Base-by-base conservation (phyloP, 805 yeast genomes). In the Candida gorgasii region DNA sequence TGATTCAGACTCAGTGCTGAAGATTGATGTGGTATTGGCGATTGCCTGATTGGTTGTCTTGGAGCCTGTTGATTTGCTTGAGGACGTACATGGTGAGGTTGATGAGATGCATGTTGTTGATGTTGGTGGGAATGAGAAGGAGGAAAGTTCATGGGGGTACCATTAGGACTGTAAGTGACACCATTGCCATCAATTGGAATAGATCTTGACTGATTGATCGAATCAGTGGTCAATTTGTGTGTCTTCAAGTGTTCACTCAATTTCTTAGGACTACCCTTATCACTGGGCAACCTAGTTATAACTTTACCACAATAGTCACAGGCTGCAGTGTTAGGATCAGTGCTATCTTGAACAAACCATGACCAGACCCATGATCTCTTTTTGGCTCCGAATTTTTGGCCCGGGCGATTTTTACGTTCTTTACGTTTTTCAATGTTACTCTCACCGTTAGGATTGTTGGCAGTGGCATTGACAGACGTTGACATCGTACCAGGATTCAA, bases 361-460 rank as follows among this genome's bases (percentile, higher is more conserved):
- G 71, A 59, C 84, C 84, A 79, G 11, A 78, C 82, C 83, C 83
- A 79, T 23, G 80, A 76, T 49, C 71, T 73, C 67, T 78, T 78
- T 52, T 76, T 78, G 13, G 84, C 84, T 13, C 84, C 84, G 46
- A 76, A 76, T 50, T 70, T 73, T 49, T 73, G 79, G 6, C 81
- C 81, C 1, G 80, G 80, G 40, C 75, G 63, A 52, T 75, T 75
- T 15, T 59, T 61, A 16, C 72, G 60, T 37, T 61, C 69, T 45
- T 59, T 62, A n/a, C 43, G 32, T 15, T 38, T 37, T 11, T 32
- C 35, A 19, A 19, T 19, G 7, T 12, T 18, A 3, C 16, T 5
- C 18, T 32, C 35, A n/a, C 7, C 15, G n/a, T 8, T 32, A 18
- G 35, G 17, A 4, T 16, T 5, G 7, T 14, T 18, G 17, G 7